These are phyloP conservation scores for Aphanomyces invadans DNA, from an alignment of 352 stramenopile species.

Conservation along the genomic window DNA sequence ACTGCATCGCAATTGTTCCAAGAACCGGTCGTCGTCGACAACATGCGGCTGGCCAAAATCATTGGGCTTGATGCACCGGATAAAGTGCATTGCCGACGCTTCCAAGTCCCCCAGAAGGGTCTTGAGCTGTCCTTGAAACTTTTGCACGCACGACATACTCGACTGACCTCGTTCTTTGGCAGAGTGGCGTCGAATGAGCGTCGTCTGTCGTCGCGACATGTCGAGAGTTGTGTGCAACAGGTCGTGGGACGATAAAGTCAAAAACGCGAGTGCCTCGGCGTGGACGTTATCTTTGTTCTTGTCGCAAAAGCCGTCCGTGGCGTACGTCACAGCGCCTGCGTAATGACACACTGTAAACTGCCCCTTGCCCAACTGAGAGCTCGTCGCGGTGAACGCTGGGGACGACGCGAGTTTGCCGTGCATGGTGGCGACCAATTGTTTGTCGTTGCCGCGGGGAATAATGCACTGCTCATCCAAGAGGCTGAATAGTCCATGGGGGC, in stretches of 20 bases:
- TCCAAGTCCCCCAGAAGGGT: conserved; percentile 92
- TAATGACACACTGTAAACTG: conserved; percentile 25
- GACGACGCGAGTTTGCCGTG: conserved; percentile 40
- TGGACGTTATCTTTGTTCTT: conserved; percentile 33
- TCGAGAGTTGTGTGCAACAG: conserved; percentile 25
- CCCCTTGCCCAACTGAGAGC: conserved; percentile 6
- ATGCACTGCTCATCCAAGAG: conserved; percentile 36
- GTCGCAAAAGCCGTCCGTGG: conserved; percentile 18
- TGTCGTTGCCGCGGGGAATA: conserved; percentile 27
- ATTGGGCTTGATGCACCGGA: conserved; percentile 88
- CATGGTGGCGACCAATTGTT: conserved; percentile 18
- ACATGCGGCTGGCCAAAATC: conserved; percentile 46
- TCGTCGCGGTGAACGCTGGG: conserved; percentile 26
- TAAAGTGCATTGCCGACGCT: conserved; percentile 88
- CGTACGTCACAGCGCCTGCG: conserved; percentile 20
- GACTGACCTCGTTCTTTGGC: neutral
- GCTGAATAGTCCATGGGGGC: conserved; percentile 30
- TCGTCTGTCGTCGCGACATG: conserved; percentile 35
- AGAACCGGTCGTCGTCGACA: conserved; percentile 58
- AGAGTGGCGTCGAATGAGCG: neutral
- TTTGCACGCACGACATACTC: conserved; percentile 51
- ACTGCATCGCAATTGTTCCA: conserved; percentile 81
- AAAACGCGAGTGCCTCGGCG: conserved; percentile 26
- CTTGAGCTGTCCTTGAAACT: conserved; percentile 92
- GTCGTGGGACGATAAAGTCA: neutral